These are phyloP conservation scores for Jaltomata sinuosa DNA, from an alignment of 257 asterid genomes.

Conservation along the genomic window DNA sequence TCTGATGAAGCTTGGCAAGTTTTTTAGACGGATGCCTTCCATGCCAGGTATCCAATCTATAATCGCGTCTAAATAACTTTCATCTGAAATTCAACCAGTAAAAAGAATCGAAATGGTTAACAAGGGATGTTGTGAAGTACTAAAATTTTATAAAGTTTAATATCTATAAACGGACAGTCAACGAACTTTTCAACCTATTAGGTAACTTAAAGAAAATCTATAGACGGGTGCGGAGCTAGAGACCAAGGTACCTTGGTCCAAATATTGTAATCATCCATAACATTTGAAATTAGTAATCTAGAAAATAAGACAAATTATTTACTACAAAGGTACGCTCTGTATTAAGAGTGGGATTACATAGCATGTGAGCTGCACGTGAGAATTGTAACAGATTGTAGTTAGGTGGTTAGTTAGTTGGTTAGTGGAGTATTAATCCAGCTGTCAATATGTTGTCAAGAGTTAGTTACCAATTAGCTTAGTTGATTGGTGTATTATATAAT, in stretches of 20 bases:
- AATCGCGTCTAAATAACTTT: constrained; percentile 4
- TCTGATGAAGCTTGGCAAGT: constrained; percentile 20
- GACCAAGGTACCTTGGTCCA: too few relatives aligned
- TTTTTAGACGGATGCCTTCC: constrained; percentile 14
- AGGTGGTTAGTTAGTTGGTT: too few relatives aligned
- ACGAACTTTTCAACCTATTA: background rate
- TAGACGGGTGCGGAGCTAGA: too few relatives aligned
- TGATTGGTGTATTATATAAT: too few relatives aligned
- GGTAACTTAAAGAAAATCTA: background rate
- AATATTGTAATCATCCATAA: background rate
- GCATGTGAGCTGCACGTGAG: too few relatives aligned
- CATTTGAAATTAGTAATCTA: background rate
- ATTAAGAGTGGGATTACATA: too few relatives aligned
- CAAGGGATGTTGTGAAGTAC: background rate
- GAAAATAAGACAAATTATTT: too few relatives aligned
- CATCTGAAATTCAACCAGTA: constrained; percentile 9
- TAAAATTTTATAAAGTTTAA: background rate
- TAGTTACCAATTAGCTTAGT: too few relatives aligned
- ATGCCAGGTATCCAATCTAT: constrained; percentile 25
- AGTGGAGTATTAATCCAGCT: too few relatives aligned
- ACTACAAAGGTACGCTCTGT: too few relatives aligned
- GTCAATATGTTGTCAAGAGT: too few relatives aligned
- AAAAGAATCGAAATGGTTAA: background rate
- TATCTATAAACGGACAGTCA: background rate
- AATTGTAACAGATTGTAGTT: too few relatives aligned